Percentiles rank a stretch among this genome's conserved stretches.
Conservation (phyloP, 2,329 filamentous ascomycete species). For the Diplodia sapinea region DNA sequence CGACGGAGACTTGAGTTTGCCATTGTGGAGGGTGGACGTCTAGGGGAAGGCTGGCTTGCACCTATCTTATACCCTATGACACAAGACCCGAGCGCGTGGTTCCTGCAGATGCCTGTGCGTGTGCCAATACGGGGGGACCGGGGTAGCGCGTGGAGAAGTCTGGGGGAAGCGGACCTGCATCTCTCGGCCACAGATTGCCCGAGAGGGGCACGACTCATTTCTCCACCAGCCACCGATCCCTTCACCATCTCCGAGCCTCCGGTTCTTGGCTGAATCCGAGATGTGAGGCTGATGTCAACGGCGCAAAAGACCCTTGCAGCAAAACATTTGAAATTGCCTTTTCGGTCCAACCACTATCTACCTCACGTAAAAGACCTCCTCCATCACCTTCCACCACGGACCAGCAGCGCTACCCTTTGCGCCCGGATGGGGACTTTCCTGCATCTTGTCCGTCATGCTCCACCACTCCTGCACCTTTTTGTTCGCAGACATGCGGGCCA, state of each 20-base stretch:
- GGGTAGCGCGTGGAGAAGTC: conserved; percentile 22
- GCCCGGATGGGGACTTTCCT: conserved; percentile 65
- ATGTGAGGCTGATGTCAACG: neutral
- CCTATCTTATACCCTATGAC: neutral
- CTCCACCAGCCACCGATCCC: conserved; percentile 21
- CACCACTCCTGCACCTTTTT: conserved; percentile 79
- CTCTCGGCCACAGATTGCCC: conserved; percentile 15
- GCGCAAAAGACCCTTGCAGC: neutral
- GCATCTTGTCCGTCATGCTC: conserved; percentile 78
- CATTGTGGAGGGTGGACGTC: conserved; percentile 5
- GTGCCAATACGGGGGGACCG: conserved; percentile 12
- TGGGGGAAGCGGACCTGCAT: conserved; percentile 26
- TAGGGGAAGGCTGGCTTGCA: neutral
- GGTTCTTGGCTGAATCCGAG: conserved; percentile 11
- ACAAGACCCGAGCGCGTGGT: conserved; percentile 1
- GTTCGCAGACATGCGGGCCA: conserved; percentile 76
- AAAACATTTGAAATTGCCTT: neutral
- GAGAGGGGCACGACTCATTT: conserved; percentile 11
- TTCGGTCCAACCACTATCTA: neutral
- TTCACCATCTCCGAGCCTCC: neutral
- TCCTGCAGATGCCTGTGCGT: conserved; percentile 7
- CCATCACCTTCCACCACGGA: conserved; percentile 71
- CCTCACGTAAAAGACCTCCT: conserved; percentile 67
- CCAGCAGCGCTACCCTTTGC: conserved; percentile 65
- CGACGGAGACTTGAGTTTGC: conserved; percentile 2